Conservation (phyloP, 306 rosid species). For the Erythrophleum fordii region DNA sequence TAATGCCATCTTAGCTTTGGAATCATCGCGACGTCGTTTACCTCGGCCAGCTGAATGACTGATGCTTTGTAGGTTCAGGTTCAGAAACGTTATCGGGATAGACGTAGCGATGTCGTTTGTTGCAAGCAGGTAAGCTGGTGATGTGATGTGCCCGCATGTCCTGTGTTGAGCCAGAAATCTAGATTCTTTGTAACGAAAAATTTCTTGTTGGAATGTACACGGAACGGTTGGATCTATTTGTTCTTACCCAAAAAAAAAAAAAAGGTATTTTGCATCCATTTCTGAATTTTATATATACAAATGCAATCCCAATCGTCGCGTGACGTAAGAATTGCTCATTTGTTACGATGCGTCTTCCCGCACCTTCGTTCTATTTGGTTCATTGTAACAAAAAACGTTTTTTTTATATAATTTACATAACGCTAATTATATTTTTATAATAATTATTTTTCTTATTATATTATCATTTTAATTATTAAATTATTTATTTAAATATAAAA, state of each 20-base stretch:
- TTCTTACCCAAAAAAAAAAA: neutral
- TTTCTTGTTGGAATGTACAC: neutral
- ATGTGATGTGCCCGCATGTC: neutral
- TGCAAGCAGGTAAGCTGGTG: neutral
- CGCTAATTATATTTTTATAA: no score
- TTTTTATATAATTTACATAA: no score
- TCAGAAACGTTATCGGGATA: no score
- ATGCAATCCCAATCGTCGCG: neutral
- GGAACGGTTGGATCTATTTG: neutral
- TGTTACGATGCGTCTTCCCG: no score
- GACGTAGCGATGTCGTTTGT: neutral
- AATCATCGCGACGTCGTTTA: neutral
- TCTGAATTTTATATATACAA: neutral
- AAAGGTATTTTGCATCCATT: neutral
- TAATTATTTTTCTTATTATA: no score
- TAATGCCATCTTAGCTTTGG: no score
- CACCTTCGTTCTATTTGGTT: no score
- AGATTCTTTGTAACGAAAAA: neutral
- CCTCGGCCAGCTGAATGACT: neutral
- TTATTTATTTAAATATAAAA: no score
- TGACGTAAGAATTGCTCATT: neutral
- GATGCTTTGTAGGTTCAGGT: neutral
- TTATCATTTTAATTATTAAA: no score
- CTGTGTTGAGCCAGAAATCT: neutral
- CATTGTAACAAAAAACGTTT: no score